Evolutionary conservation across 2,329 filamentous ascomycete genomes (phyloP).

Genomic region (Fonsecaea multimorphosa): DNA sequence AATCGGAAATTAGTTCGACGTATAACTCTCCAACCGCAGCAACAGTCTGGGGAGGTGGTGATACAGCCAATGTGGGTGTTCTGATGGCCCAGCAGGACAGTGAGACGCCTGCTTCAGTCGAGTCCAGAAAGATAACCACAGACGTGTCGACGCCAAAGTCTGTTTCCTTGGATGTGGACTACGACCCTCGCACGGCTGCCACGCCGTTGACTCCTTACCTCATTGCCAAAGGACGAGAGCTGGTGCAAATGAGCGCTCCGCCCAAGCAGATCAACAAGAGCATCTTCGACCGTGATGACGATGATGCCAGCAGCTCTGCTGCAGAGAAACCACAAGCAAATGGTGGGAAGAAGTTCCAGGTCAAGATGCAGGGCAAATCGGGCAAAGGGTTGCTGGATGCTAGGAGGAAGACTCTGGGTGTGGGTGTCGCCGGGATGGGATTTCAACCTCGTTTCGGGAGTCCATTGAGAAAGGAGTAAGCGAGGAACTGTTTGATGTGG

Average conservation of each 20-base stretch:
- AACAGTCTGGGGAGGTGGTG: constrained; percentile 27
- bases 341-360: constrained; percentile 29
- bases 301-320: constrained; percentile 31
- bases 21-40: constrained; percentile 35
- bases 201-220: constrained; percentile 50
- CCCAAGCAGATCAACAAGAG: constrained; percentile 57
- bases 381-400: constrained; percentile 71
- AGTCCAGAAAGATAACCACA: neutral
- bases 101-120: constrained; percentile 6
- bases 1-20: constrained; percentile 29
- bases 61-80: constrained; percentile 20
- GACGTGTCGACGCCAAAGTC: constrained; percentile 19
- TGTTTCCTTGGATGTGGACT: constrained; percentile 26
- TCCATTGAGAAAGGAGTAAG: constrained; percentile 58
- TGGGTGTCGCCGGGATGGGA: constrained; percentile 56
- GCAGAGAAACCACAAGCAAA: constrained; percentile 18
- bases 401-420: constrained; percentile 67
- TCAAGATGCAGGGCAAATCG: constrained; percentile 39
- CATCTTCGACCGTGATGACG: constrained; percentile 49
- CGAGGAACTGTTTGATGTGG: neutral
- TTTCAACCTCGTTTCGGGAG: constrained; percentile 78
- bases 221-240: constrained; percentile 48
- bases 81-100: constrained; percentile 19
- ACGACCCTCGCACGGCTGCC: constrained; percentile 39
- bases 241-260: constrained; percentile 61